These are phyloP conservation scores for Terfezia claveryi DNA, from an alignment of 495 filamentous ascomycete species.

Conservation along the genomic window DNA sequence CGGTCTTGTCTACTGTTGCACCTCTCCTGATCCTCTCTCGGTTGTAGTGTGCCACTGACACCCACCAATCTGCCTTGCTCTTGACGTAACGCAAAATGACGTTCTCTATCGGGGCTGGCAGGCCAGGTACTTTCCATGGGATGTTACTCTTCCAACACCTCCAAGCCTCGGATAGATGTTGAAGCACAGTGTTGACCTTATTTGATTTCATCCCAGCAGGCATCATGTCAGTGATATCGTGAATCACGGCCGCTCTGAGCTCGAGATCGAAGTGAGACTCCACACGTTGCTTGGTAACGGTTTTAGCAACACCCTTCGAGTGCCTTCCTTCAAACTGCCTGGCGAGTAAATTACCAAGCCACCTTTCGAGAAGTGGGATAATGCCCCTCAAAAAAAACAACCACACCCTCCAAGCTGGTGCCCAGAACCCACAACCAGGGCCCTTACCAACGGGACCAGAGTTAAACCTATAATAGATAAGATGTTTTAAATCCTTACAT, in stretches of 20 bases:
- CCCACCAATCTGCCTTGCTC: slow-evolving; percentile 99
- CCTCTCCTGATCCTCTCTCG: slow-evolving; percentile 87
- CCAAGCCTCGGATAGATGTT: slow-evolving; percentile 96
- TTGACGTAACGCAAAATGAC: slow-evolving; percentile 97
- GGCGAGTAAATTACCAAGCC: slow-evolving; percentile 91
- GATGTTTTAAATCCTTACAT: slow-evolving; percentile 97
- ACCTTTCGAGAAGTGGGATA: slow-evolving; percentile 86
- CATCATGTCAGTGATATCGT: slow-evolving; percentile 99
- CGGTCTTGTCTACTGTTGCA: slow-evolving; percentile 95
- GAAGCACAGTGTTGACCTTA: slow-evolving; percentile 94
- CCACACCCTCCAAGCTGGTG: slow-evolving; percentile 97
- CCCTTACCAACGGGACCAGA: slow-evolving; percentile 94
- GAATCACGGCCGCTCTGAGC: slow-evolving; percentile 94
- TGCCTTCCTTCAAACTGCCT: slow-evolving; percentile 97
- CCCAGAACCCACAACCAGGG: slow-evolving; percentile 98
- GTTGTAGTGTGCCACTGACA: slow-evolving; percentile 96
- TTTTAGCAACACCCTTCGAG: slow-evolving; percentile 98
- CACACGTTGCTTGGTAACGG: slow-evolving; percentile 95
- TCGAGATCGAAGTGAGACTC: slow-evolving; percentile 98
- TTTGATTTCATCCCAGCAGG: slow-evolving; percentile 98
- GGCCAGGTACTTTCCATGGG: slow-evolving; percentile 93
- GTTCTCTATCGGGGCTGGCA: slow-evolving; percentile 94
- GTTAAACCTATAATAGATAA: slow-evolving; percentile 99
- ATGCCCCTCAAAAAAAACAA: slow-evolving; percentile 99
- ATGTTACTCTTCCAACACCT: slow-evolving; percentile 99